Percentiles rank a stretch among this genome's conserved stretches.
phyloP scores from a whole-genome alignment of 202 grass and related monocot genomes.

The Bolboschoenoplectus hybrid region DNA sequence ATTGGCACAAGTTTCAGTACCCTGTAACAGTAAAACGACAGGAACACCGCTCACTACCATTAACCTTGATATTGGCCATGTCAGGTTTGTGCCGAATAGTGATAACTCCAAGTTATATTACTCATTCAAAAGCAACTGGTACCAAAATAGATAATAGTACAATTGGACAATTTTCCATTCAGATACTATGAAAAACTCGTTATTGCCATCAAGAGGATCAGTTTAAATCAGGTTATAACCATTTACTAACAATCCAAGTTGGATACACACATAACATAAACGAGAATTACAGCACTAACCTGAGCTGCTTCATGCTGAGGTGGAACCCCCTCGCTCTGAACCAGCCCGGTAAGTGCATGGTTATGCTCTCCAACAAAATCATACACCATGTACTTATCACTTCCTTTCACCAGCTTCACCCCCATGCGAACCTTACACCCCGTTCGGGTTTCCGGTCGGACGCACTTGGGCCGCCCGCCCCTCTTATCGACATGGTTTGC shows the following conservation, averaged over 20 bases:
- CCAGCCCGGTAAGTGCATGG: constrained; percentile 36
- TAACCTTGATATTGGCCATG: background rate
- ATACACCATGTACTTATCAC: constrained; percentile 38
- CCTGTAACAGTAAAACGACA: constrained; percentile 9
- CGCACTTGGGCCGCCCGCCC: background rate
- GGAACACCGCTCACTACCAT: background rate
- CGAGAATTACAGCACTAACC: constrained; percentile 14
- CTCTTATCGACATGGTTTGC: constrained; percentile 3
- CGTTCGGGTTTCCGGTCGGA: constrained; percentile 37
- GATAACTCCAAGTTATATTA: background rate
- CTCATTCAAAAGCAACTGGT: background rate
- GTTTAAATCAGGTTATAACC: background rate
- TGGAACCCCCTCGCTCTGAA: background rate
- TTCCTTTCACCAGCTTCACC: constrained; percentile 34
- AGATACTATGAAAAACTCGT: background rate
- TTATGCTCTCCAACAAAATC: constrained; percentile 52
- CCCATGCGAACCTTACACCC: constrained; percentile 39
- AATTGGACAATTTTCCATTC: background rate
- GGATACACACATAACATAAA: background rate
- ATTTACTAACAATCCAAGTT: background rate
- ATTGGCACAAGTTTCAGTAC: background rate
- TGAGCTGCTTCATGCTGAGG: constrained; percentile 32
- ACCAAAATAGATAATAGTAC: background rate
- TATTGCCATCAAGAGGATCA: background rate
- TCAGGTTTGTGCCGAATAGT: background rate